phyloP scores from a whole-genome alignment of 2,329 filamentous ascomycete species.

The Lachnellula subtilissima region DNA sequence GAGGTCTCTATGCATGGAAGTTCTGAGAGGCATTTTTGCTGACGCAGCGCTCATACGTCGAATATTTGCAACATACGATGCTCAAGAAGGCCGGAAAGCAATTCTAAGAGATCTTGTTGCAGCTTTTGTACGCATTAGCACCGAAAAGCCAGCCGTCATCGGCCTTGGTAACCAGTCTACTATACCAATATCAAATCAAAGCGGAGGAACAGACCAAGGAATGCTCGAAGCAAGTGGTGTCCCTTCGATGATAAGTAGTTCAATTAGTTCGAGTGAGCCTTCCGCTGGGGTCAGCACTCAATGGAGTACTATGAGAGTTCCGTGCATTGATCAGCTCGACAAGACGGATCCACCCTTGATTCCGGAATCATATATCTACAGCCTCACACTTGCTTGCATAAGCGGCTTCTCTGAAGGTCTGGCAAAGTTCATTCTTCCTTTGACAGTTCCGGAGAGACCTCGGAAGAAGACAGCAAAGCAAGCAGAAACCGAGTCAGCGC shows the following conservation, averaged over 20 bases:
- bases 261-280: slow-evolving; percentile 60
- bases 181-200: slow-evolving; percentile 60
- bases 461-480: slow-evolving; percentile 40
- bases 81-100: slow-evolving; percentile 63
- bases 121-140: slow-evolving; percentile 85
- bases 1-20: slow-evolving; percentile 82
- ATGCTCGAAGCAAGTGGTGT: slow-evolving; percentile 84
- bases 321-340: slow-evolving; percentile 91
- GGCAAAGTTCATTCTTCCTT: slow-evolving; percentile 85
- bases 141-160: slow-evolving; percentile 84
- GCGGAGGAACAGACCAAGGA: slow-evolving; percentile 69
- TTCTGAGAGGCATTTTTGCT: slow-evolving; percentile 79
- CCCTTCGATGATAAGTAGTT: slow-evolving; percentile 76
- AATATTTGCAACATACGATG: slow-evolving; percentile 78
- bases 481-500: slow-evolving; percentile 19
- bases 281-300: slow-evolving; percentile 77
- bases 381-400: slow-evolving; percentile 81
- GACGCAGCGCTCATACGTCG: slow-evolving; percentile 73
- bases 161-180: slow-evolving; percentile 87
- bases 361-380: slow-evolving; percentile 92
- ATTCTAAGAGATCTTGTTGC: slow-evolving; percentile 80
- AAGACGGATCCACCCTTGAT: slow-evolving; percentile 78
- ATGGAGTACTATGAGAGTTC: slow-evolving; percentile 83
- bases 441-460: slow-evolving; percentile 75
- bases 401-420: slow-evolving; percentile 86